Evolutionary conservation across 805 yeast genomes (phyloP), one percentile per base, ranked within the genome.

Genomic region (Lipomyces spencermartinsiae): DNA sequence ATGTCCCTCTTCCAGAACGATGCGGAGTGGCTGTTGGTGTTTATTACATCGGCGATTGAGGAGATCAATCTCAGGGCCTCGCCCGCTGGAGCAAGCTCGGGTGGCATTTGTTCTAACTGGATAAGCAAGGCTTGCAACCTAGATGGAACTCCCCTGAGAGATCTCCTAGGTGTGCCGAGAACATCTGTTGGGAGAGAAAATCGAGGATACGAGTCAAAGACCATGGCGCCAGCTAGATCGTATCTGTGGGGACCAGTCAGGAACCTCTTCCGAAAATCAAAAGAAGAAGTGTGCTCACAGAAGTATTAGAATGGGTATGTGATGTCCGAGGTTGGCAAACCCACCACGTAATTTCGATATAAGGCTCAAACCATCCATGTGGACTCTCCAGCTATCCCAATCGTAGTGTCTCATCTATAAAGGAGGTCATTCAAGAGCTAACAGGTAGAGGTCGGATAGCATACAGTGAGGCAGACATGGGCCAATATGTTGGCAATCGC

Each of bases 121-220:
- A 46, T 46, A 46, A 46, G 51, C 51, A 46, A 46, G 51, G 51
- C 51, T 46, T 46, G 51, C 22, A 46, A 46, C 51, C 51, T 46
- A 46, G 51, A 46, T 46, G 51, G 51, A 46, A 46, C 51, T 46
- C 51, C 51, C 51, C 51, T 46, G 51, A 46, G 51, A 46, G 51
- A 46, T 46, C 51, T 46, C 51, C 51, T 46, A 46, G 51, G 51
- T 46, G 51, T 46, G 51, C 51, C 12, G n/a, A 46, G 51, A 46
- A 19, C 22, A 46, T 46, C 51, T 46, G 51, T 46, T 46, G 51
- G 51, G 51, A 46, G 51, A 46, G 51, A 46, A 46, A 46, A 46
- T 46, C 51, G 51, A 14, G 51, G 51, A 46, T 46, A 46, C 5
- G 51, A 46, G 51, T 46, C 51, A 46, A 46, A 46, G 51, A 46